Evolutionary conservation across 106 monocot genomes (phyloP), one percentile per base, ranked within the genome.

Genomic region (Dendrobium catenatum): DNA sequence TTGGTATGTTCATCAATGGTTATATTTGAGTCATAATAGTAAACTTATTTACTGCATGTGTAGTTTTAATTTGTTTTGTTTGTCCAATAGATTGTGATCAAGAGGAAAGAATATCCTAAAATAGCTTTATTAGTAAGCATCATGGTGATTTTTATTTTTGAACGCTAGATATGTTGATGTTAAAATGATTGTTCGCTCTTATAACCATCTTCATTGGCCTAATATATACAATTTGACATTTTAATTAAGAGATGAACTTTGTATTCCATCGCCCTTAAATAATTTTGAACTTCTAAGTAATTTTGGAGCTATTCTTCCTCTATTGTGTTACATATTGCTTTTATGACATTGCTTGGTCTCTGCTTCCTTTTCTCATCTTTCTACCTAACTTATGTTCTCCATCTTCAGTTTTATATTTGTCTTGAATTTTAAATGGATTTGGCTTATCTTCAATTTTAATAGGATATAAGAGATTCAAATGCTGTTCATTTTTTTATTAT

Each of bases 1-100:
- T 99, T 79, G 98, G 98, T 99, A 90, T 75, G 83, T 83, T 0
- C 27, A 40, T 70, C 13, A 37, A 37, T 70, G 37, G 0, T 13
- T 74, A 44, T 37, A 37, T 37, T 0, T 74, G 0, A 74, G 8
- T 19, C 44, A 43, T 6, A 74, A 16, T 61, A 70, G 2, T 70
- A 33, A 37, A 37, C 37, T 37, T n/a, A 37, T 72, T 33, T 72
- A 20, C 43, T 43, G 20, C 7, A 42, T 74, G 42, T 42, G 43
- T 13, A 22, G 20, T 74, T 44, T 43, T 42, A 20, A 44, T 37
- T 5, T 74, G 18, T 74, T n/a, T 44, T 74, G 41, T 20, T 74
- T 42, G 43, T 43, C 4, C 43, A 74, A n/a, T 74, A 44, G 16
- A 43, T n/a, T 74, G 74, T 42, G 41, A 44, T 70, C 70, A 6